Evolutionary conservation across 148 eudicot genomes (phyloP).

Genomic region (Polygonum maritimum): DNA sequence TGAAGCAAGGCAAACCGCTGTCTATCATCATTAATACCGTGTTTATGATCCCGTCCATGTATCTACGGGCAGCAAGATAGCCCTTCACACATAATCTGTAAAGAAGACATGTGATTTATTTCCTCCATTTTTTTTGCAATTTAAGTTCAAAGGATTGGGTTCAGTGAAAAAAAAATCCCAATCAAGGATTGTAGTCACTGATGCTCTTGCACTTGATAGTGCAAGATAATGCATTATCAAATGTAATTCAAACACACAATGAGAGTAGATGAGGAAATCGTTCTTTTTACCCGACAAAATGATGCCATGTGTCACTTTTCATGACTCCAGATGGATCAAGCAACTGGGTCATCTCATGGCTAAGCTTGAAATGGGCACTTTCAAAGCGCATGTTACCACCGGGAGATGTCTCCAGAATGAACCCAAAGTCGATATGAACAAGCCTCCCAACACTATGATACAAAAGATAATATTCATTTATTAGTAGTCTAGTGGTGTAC

Average conservation of each 20-base stretch:
- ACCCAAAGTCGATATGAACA: conserved; percentile 97
- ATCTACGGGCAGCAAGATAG: conserved; percentile 85
- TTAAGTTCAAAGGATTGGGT: background rate
- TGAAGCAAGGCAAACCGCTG: conserved; percentile 97
- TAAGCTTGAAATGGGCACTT: conserved; percentile 94
- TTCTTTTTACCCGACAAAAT: conserved; percentile 61
- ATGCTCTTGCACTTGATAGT: too few species aligned
- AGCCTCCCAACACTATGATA: conserved; percentile 77
- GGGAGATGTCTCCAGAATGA: conserved; percentile 94
- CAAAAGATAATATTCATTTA: background rate
- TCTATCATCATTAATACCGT: conserved; percentile 86
- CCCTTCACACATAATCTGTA: conserved; percentile 93
- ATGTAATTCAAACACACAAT: too few species aligned
- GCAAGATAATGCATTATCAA: too few species aligned
- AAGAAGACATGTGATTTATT: background rate
- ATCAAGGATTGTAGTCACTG: background rate
- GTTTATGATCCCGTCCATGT: conserved; percentile 94
- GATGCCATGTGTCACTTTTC: conserved; percentile 95
- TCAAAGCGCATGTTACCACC: conserved; percentile 98
- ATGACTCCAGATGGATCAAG: conserved; percentile 94
- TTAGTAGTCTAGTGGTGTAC: background rate
- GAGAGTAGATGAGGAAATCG: background rate
- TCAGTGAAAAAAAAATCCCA: too few species aligned
- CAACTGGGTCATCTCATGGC: conserved; percentile 99
- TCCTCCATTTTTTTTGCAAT: background rate